Conservation (phyloP, 73 alveolate species). For the Paramecium pentaurelia region DNA sequence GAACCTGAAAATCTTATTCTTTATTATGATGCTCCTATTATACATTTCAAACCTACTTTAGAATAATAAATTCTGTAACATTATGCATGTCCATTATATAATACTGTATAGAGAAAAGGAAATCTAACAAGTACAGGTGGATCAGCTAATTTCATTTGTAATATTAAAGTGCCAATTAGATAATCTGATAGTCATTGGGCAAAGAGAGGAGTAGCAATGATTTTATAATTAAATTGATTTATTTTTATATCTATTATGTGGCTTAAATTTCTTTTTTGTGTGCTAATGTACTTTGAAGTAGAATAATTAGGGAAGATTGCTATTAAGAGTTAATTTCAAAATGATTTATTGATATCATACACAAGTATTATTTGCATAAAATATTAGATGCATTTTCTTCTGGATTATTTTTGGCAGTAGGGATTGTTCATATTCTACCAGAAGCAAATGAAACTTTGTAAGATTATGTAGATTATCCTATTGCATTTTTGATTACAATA, state of each 20-base stretch:
- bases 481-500: background rate
- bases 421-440: slow-evolving; percentile 76
- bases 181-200: background rate
- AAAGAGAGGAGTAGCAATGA: slow-evolving; percentile 32
- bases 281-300: background rate
- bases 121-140: background rate
- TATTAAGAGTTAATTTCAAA: background rate
- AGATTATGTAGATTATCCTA: background rate
- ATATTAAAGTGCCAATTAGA: background rate
- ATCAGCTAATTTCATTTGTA: background rate
- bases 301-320: background rate
- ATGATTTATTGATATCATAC: background rate
- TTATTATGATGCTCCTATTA: background rate
- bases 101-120: slow-evolving; percentile 91
- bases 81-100: slow-evolving; percentile 85
- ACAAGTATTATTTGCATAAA: background rate
- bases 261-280: background rate
- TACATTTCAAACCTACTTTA: background rate
- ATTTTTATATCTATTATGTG: background rate
- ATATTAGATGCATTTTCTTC: slow-evolving; percentile 72
- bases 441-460: slow-evolving; percentile 67
- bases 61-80: background rate
- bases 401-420: slow-evolving; percentile 79
- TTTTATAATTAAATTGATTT: slow-evolving; percentile 5
- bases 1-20: slow-evolving; percentile 8